Base-by-base conservation (phyloP, 1,139 yeast genomes). In the Yamadazyma atlantica region DNA sequence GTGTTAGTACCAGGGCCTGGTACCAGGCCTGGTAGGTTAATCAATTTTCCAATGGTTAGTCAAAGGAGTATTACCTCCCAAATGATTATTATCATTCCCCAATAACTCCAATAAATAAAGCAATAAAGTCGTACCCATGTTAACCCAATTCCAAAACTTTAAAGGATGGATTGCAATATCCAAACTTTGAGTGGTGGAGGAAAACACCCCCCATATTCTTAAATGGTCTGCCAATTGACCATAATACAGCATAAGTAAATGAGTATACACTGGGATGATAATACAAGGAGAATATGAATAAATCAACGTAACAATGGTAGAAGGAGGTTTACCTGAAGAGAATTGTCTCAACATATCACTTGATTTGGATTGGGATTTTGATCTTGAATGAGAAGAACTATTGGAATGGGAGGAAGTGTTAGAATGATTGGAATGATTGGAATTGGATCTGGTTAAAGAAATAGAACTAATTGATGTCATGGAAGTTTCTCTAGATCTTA, bases 121-220 rank as follows among this genome's bases (percentile, higher is more conserved):
- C n/a, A 80, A 64, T 41, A 92, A 66, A 10, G 95, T 85, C 38
- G 84, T 77, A 48, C 82, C 82, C 73, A 90, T 86, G 56, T 90
- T 90, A 41, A 86, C 75, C 97, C 97, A 90, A 51, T 90, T 88
- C 97, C 98, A 90, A 58, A 90, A 86, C 54, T 87, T 88, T 87
- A 95, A 85, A 43, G 94, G 80, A 57, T 86, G 82, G 33, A 79
- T 84, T 40, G 79, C 63, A 36, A 77, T 42, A 42, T 49, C 46
- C 34, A 53, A 32, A 48, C 43, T 38, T 22, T 47, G 44, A 33
- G 49, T 51, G 5, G 50, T 46, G 17, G 45, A 39, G 34, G 36
- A 41, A 42, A 69, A 71, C 58, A 78, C 75, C 10, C 80, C 82
- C 88, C 84, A 79, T 28, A 80, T 54, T 47, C 71, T 68, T 39